These are phyloP conservation scores for Neltuma alba DNA, from an alignment of 306 rosid species.

Conservation along the genomic window DNA sequence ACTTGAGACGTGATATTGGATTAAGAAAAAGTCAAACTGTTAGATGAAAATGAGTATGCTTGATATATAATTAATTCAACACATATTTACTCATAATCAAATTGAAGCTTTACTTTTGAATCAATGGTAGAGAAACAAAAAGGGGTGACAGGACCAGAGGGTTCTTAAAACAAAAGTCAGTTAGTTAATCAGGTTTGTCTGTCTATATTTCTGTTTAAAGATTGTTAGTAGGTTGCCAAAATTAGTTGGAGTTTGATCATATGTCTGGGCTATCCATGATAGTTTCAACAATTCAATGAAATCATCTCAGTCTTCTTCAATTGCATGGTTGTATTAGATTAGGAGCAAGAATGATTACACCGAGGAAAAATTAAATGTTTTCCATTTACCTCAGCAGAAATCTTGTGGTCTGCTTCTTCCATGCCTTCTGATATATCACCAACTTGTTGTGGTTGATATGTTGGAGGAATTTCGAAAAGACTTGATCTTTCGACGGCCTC, in stretches of 20 bases:
- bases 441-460: constrained; percentile 52
- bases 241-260: neutral
- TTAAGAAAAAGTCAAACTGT: neutral
- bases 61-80: neutral
- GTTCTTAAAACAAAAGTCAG: neutral
- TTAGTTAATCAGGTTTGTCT: no score
- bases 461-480: constrained; percentile 69
- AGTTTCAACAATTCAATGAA: neutral
- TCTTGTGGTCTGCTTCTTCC: constrained; percentile 80
- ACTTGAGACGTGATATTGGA: neutral
- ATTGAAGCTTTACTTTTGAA: neutral
- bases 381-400: constrained; percentile 67
- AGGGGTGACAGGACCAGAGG: neutral
- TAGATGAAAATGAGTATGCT: constrained; percentile 2
- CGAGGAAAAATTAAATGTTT: constrained; percentile 14
- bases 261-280: neutral
- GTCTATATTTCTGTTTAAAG: neutral
- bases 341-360: neutral
- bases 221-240: neutral
- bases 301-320: neutral
- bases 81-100: neutral
- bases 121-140: neutral
- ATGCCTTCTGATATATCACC: constrained; percentile 80
- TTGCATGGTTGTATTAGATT: neutral
- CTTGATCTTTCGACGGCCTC: constrained; percentile 77